Evolutionary conservation across 129 eudicot genomes (phyloP).

Genomic region (Ambrosia artemisiifolia): DNA sequence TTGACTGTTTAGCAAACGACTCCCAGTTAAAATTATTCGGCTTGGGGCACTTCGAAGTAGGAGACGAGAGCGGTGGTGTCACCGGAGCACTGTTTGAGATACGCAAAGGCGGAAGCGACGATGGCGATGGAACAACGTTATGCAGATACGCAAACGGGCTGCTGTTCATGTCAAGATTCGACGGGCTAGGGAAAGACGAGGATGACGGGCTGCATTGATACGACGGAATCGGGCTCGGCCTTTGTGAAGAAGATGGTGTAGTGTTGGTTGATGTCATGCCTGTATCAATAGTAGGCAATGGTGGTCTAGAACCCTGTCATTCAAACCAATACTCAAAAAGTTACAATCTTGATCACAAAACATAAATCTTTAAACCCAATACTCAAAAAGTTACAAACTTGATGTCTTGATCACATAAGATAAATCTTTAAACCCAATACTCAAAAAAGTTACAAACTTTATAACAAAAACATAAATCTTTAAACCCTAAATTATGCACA

Average conservation of each 20-base stretch:
- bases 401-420: too few species aligned
- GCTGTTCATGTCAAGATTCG: conserved; percentile 39
- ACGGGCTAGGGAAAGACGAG: conserved; percentile 86
- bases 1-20: conserved; percentile 64
- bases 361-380: not conserved
- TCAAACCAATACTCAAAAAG: not conserved
- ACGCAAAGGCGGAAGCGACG: conserved; percentile 75
- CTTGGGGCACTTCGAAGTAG: conserved; percentile 64
- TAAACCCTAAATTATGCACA: not conserved
- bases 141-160: conserved; percentile 62
- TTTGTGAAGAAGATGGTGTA: conserved; percentile 78
- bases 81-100: conserved; percentile 98
- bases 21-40: conserved; percentile 65
- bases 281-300: conserved; percentile 45
- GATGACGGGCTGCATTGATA: conserved; percentile 92
- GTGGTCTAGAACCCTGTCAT: conserved; percentile 83
- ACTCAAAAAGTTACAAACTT: too few species aligned
- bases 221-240: conserved; percentile 84
- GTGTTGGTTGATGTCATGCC: conserved; percentile 61
- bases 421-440: too few species aligned
- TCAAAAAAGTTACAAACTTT: conserved; percentile 2
- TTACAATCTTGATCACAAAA: conserved; percentile 14
- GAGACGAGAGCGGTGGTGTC: conserved; percentile 88
- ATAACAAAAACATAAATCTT: conserved; percentile 1
- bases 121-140: conserved; percentile 60